phyloP scores from a whole-genome alignment of 345 rosid genomes.

The Citrus reticulata region DNA sequence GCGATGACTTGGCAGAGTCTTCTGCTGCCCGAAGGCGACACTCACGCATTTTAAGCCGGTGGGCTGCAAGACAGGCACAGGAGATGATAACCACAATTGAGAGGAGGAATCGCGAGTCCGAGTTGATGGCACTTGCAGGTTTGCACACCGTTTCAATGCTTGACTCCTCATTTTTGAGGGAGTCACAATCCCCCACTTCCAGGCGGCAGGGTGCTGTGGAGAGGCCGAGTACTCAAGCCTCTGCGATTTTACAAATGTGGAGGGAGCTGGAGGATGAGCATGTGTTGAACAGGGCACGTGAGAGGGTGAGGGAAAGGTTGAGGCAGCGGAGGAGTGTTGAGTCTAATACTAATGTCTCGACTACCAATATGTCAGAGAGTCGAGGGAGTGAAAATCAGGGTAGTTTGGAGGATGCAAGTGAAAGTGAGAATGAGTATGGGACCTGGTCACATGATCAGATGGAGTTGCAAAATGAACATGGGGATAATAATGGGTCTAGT shows the following conservation, averaged over 20 bases:
- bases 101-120: constrained; percentile 94
- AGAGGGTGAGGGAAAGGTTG: constrained; percentile 74
- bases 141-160: constrained; percentile 96
- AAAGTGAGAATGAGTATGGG: constrained; percentile 84
- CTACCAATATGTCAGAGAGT: constrained; percentile 49
- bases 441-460: constrained; percentile 70
- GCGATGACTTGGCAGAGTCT: constrained; percentile 89
- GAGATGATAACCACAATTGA: constrained; percentile 97
- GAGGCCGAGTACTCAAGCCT: constrained; percentile 85
- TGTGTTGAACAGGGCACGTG: constrained; percentile 77
- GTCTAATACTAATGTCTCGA: constrained; percentile 43
- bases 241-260: constrained; percentile 95
- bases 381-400: constrained; percentile 67
- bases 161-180: constrained; percentile 90
- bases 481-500: constrained; percentile 59
- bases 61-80: constrained; percentile 99
- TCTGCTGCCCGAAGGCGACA: constrained; percentile 89
- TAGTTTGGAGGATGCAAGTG: constrained; percentile 65
- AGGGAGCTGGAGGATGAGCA: constrained; percentile 99
- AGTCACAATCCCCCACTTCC: constrained; percentile 70
- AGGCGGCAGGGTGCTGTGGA: constrained; percentile 75
- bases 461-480: constrained; percentile 43
- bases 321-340: constrained; percentile 68
- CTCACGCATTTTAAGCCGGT: constrained; percentile 72
- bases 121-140: constrained; percentile 93